These are phyloP conservation scores for Trichosporon coremiiforme DNA, from an alignment of 1,284 basidiomycete genomes.

Conservation along the genomic window DNA sequence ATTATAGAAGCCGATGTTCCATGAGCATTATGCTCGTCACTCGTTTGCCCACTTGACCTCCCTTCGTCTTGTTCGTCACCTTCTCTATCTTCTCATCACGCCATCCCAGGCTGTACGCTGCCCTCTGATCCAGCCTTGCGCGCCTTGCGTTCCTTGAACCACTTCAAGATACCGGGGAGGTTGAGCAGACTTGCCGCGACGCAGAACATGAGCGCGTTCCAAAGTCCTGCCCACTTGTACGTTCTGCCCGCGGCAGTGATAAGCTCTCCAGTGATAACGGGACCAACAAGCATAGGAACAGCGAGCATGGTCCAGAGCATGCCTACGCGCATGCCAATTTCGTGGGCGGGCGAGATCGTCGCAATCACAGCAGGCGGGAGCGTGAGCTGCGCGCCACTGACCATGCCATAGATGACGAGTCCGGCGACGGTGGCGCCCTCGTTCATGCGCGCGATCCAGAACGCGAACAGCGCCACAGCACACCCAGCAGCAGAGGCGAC, in stretches of 20 bases:
- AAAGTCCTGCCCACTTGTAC: conserved; percentile 17
- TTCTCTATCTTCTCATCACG: neutral
- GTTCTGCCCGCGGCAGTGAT: conserved; percentile 28
- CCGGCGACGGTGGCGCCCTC: conserved; percentile 39
- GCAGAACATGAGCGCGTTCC: conserved; percentile 15
- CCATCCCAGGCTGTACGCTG: neutral
- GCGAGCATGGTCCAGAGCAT: conserved; percentile 47
- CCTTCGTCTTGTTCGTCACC: neutral
- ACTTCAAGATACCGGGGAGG: neutral
- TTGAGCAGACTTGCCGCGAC: neutral
- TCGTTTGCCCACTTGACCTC: neutral
- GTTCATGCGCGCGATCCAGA: conserved; percentile 38
- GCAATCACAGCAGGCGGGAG: conserved; percentile 49
- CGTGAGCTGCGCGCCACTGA: conserved; percentile 48
- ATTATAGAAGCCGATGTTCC: neutral
- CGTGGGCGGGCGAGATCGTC: conserved; percentile 45
- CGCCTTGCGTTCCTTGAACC: neutral
- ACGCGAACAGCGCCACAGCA: conserved; percentile 19
- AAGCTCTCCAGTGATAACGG: conserved; percentile 43
- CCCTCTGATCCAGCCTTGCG: neutral
- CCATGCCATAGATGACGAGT: conserved; percentile 43
- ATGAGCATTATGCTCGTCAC: neutral
- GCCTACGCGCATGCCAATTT: conserved; percentile 52
- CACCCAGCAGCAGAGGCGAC: neutral
- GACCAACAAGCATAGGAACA: conserved; percentile 45